Base-by-base conservation (phyloP, 306 rosid genomes). In the Calophaca sinica region DNA sequence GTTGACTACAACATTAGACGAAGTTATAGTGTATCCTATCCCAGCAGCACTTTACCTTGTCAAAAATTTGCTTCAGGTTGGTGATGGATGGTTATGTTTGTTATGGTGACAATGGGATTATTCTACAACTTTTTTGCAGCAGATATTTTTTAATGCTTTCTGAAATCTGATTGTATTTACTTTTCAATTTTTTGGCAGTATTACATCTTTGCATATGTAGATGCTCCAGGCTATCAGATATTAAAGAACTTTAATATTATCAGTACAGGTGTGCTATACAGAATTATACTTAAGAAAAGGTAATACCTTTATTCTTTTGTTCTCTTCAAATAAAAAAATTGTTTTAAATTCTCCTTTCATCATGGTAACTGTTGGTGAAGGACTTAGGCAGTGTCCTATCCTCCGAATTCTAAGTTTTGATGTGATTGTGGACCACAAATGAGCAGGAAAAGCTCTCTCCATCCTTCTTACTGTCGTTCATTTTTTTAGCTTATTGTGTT, bases 221-320 rank as follows among this genome's bases (percentile, higher is more conserved):
- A 94, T 80, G 97, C 99, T 52, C 99, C 99, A 41, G 96, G 99
- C 69, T 94, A 92, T 86, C 99, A 92, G 83, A 94, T 94, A 79
- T 74, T 91, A 51, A 94, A 94, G 87, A 94, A 91, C 84, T 84
- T 94, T 1, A 94, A 94, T 64, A 94, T 94, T 28, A 92, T 94
- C 78, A 94, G 93, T 75, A 94, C 99, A 38, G 97, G 99, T 35
- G 84, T 91, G 61, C 80, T 94, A 6, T 91, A 94, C 90, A 81
- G 97, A 87, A 90, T 91, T 72, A 90, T 94, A 81, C 99, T 94
- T 20, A 94, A 94, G 86, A 90, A 82, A 75, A 88, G 84, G 99
- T 90, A 77, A 46, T 86, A 10, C 51, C 45, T 46, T 48, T 26
- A 15, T 29, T 52, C 44, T 63, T 66, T 12, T 42, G 2, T 4